Evolutionary conservation across 305 asterid species (phyloP).

Genomic region (Fraxinus greggii): DNA sequence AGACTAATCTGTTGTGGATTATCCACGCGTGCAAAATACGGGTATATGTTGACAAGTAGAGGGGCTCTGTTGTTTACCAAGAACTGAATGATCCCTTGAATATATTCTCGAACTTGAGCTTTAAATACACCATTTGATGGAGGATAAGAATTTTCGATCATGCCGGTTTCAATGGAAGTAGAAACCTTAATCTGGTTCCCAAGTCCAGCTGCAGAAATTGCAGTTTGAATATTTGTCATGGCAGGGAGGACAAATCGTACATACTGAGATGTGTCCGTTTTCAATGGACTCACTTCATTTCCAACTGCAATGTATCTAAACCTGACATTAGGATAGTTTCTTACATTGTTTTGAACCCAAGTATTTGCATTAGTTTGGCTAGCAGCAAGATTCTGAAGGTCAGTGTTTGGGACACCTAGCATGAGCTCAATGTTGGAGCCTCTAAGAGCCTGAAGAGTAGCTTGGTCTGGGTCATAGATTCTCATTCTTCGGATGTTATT

Average conservation of each 20-base stretch:
- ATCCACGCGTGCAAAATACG: slow-evolving; percentile 31
- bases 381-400: slow-evolving; percentile 38
- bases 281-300: slow-evolving; percentile 49
- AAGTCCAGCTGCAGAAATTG: slow-evolving; percentile 39
- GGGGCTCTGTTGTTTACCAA: slow-evolving; percentile 23
- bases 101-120: slow-evolving; percentile 21
- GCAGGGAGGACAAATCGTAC: slow-evolving; percentile 36
- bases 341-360: slow-evolving; percentile 55
- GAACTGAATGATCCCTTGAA: slow-evolving; percentile 31
- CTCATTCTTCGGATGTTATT: slow-evolving; percentile 38
- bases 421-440: slow-evolving; percentile 57
- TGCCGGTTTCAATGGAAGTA: slow-evolving; percentile 36
- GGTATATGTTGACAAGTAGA: slow-evolving; percentile 35
- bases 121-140: slow-evolving; percentile 43
- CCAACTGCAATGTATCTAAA: slow-evolving; percentile 67
- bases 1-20: neutral
- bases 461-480: slow-evolving; percentile 39
- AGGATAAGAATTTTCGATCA: slow-evolving; percentile 39
- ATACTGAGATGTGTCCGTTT: slow-evolving; percentile 18
- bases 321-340: slow-evolving; percentile 32
- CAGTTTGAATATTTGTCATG: slow-evolving; percentile 37
- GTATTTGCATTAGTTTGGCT: slow-evolving; percentile 46
- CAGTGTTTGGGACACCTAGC: slow-evolving; percentile 50
- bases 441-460: slow-evolving; percentile 38
- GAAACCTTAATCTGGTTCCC: slow-evolving; percentile 39